Evolutionary conservation across 202 grass and related monocot genomes (phyloP), one percentile per base, ranked within the genome.

Genomic region (Carex arenaria): DNA sequence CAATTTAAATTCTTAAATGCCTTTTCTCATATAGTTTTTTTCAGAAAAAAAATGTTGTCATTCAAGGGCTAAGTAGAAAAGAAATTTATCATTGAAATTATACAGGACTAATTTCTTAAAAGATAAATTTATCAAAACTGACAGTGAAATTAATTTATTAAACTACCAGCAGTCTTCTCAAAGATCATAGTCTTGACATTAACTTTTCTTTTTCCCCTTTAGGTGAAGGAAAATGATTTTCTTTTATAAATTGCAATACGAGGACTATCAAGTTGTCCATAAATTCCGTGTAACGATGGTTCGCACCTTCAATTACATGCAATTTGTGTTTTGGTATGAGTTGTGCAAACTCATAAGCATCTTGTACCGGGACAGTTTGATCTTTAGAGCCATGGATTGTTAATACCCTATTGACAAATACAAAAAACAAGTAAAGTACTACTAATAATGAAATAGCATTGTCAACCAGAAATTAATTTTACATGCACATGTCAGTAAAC

Each of bases 371-470:
- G 23, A 94, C 85, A 1, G 79, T 92, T 85, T 92, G 90, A 76
- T 99, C 96, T 85, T 86, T 84, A 38, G 85, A 87, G 9, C 96
- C 96, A 49, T 99, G 93, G 82, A 99, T 82, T 40, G 93, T 96
- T 69, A 99, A 88, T n/a, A 96, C 85, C 89, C 91, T 95, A 87
- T 45, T 68, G n/a, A 75, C 43, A 87, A 22, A 22, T 26, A 76
- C 22, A 74, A 55, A 55, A 56, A 72, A 26, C n/a, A n/a, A 40
- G 43, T 28, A 45, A 40, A 61, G 36, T 10, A 76, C 78, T 28
- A 85, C 20, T 6, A 64, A 28, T 65, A 34, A 26, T 7, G 19
- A 84, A 7, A 62, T 61, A 20, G 38, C 5, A 26, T 36, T 85
- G 8, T 51, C 13, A 51, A 64, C 57, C 26, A 36, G 28, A 2